phyloP scores from a whole-genome alignment of 208 protist genomes.

The Leptomonas pyrrhocoris region DNA sequence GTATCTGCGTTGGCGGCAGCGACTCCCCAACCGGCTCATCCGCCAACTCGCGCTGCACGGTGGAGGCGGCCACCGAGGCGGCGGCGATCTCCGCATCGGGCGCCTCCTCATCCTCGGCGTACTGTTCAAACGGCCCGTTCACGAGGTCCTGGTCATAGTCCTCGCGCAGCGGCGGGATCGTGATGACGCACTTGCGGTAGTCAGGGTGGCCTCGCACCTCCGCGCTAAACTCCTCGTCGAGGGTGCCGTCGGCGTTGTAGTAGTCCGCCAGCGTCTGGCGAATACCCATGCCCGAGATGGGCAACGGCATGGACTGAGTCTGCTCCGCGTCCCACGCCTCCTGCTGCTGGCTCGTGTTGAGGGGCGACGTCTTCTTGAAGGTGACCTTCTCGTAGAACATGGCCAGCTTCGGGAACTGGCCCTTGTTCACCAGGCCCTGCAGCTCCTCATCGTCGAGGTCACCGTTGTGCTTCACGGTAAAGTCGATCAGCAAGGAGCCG shows the following conservation, averaged over 20 bases:
- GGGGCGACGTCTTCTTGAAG: constrained; percentile 54
- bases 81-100: constrained; percentile 6
- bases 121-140: constrained; percentile 15
- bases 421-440: constrained; percentile 66
- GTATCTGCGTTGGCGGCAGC: constrained; percentile 7
- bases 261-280: constrained; percentile 54
- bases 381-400: constrained; percentile 75
- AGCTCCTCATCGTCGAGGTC: constrained; percentile 62
- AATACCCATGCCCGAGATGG: constrained; percentile 69
- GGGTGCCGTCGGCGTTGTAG: constrained; percentile 54
- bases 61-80: constrained; percentile 8
- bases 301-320: constrained; percentile 15
- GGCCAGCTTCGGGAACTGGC: constrained; percentile 50
- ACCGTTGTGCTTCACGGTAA: constrained; percentile 73
- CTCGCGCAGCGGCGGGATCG: constrained; percentile 52
- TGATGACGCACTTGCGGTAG: constrained; percentile 59
- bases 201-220: constrained; percentile 49
- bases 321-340: constrained; percentile 33
- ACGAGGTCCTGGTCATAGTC: constrained; percentile 55
- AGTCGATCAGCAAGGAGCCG: constrained; percentile 59
- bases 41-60: constrained; percentile 3
- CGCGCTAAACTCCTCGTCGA: constrained; percentile 52
- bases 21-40: constrained; percentile 10
- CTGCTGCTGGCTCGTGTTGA: constrained; percentile 71
- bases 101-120: constrained; percentile 28